Percentiles rank a stretch among this genome's conserved stretches.
These are phyloP conservation scores for Plasmodium relictum DNA, from an alignment of 169 alveolate species.

Conservation along the genomic window DNA sequence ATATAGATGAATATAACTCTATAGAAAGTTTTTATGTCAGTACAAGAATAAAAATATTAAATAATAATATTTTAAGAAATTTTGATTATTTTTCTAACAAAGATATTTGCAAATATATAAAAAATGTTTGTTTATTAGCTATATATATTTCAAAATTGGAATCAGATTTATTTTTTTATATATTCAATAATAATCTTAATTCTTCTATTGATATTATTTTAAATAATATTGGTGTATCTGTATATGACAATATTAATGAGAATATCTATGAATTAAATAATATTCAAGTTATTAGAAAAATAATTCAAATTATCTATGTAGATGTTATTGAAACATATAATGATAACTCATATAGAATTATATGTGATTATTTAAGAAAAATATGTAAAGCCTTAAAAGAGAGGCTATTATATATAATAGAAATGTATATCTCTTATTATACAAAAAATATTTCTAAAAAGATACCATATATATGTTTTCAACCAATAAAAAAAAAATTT, in stretches of 20 bases:
- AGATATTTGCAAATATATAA: conserved; percentile 61
- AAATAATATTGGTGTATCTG: conserved; percentile 50
- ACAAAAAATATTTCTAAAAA: conserved; percentile 33
- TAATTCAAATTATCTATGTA: conserved; percentile 60
- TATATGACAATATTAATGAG: conserved; percentile 42
- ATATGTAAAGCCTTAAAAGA: conserved; percentile 46
- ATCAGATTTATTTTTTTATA: conserved; percentile 29
- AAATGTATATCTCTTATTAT: conserved; percentile 70
- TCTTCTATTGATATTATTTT: conserved; percentile 43
- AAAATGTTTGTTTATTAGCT: conserved; percentile 48
- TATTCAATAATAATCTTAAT: conserved; percentile 43
- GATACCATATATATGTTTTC: conserved; percentile 66
- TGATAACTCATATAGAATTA: conserved; percentile 31
- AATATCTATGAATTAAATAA: conserved; percentile 55
- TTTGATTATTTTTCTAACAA: conserved; percentile 36
- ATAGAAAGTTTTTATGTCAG: conserved; percentile 55
- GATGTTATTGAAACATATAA: conserved; percentile 68
- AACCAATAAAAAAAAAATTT: conserved; percentile 65
- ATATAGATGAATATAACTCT: conserved; percentile 46
- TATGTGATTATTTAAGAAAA: conserved; percentile 62
- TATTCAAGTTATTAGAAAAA: conserved; percentile 64
- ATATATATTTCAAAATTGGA: conserved; percentile 73
- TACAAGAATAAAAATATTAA: conserved; percentile 71
- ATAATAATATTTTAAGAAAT: conserved; percentile 52
- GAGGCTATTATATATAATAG: conserved; percentile 48